Conservation (phyloP, 768 basidiomycete genomes). For the Postia placenta region DNA sequence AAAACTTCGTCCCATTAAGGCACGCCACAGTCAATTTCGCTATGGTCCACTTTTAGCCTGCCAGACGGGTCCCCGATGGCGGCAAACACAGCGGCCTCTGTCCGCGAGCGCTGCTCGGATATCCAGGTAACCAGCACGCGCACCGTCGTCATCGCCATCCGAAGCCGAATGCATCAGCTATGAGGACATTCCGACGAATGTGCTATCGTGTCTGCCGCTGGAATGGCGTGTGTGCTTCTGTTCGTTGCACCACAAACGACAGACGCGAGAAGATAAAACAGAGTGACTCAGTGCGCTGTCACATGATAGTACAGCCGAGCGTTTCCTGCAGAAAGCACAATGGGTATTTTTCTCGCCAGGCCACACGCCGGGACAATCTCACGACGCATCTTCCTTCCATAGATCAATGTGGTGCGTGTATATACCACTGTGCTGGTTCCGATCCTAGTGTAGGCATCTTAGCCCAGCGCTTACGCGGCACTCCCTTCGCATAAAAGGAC, state of each 20-base stretch:
- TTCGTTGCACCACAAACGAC: not conserved
- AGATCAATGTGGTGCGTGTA: constrained; percentile 6
- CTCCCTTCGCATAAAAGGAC: constrained; percentile 13
- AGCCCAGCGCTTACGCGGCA: constrained; percentile 12
- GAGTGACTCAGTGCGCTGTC: not conserved
- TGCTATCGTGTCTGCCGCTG: not conserved
- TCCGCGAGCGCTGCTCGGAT: too few species aligned
- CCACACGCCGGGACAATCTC: constrained; percentile 1
- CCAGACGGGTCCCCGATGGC: not conserved
- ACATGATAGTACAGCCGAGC: constrained; percentile 3
- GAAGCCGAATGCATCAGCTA: not conserved
- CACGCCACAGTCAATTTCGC: not conserved
- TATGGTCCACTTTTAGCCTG: not conserved
- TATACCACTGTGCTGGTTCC: constrained; percentile 2
- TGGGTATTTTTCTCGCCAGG: not conserved
- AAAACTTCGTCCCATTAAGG: not conserved
- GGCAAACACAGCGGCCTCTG: too few species aligned
- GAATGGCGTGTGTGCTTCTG: not conserved
- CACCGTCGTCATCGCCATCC: not conserved
- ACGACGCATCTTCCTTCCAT: not conserved
- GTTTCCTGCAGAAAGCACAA: not conserved
- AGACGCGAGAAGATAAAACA: constrained; percentile 2
- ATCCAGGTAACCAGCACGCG: not conserved
- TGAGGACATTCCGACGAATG: not conserved
- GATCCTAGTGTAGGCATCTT: constrained; percentile 4